Evolutionary conservation across 2,329 filamentous ascomycete species (phyloP).

Genomic region (Clonostachys solani): DNA sequence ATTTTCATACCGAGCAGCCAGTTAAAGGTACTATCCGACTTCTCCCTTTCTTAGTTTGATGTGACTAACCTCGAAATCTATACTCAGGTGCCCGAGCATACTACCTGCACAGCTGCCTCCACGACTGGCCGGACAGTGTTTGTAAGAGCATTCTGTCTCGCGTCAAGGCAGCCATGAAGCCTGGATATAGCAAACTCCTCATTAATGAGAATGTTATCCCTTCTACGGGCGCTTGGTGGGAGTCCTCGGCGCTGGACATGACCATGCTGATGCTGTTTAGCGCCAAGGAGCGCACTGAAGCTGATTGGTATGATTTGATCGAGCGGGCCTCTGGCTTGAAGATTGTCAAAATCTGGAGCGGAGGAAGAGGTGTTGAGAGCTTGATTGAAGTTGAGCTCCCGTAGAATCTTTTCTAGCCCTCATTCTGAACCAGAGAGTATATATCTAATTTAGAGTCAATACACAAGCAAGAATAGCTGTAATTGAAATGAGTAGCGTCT

Average conservation of each 20-base stretch:
- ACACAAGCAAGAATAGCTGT: too few relatives aligned
- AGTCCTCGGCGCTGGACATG: constrained; percentile 18
- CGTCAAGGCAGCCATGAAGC: constrained; percentile 21
- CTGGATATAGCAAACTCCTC: constrained; percentile 23
- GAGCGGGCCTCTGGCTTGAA: constrained; percentile 7
- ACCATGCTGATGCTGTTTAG: constrained; percentile 18
- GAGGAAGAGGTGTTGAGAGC: constrained; percentile 4
- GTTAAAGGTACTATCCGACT: constrained; percentile 11
- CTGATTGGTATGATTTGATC: constrained; percentile 8
- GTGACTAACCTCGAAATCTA: not conserved
- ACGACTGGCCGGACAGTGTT: constrained; percentile 29
- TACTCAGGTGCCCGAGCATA: constrained; percentile 23
- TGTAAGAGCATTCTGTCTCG: constrained; percentile 21
- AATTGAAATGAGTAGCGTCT: too few relatives aligned
- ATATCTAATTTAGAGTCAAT: too few relatives aligned
- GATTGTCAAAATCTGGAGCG: constrained; percentile 13
- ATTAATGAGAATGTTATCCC: constrained; percentile 26
- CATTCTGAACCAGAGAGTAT: not conserved
- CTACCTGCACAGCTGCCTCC: constrained; percentile 33
- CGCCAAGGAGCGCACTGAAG: constrained; percentile 10
- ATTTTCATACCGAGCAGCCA: constrained; percentile 41
- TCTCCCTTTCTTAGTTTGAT: not conserved
- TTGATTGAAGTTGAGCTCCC: constrained; percentile 12
- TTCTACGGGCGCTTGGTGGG: constrained; percentile 16
- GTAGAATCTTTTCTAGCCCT: not conserved